A percentile compares a stretch with the other conserved stretches of the same genome.
These are phyloP conservation scores for Fraxinus sp. DNA, from an alignment of 305 asterid genomes.

Conservation along the genomic window DNA sequence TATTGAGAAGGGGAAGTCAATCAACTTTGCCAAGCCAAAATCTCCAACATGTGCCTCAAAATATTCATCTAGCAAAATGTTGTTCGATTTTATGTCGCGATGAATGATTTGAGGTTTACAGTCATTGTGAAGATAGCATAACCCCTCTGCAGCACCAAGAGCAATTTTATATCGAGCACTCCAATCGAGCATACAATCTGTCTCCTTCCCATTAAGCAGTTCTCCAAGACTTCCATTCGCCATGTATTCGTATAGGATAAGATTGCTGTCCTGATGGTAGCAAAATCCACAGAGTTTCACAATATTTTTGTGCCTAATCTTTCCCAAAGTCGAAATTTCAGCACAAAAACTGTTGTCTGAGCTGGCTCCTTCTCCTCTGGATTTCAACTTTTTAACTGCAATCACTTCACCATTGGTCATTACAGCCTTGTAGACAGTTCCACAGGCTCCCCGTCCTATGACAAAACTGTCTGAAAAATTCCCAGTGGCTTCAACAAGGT, in stretches of 20 bases:
- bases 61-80: constrained; percentile 67
- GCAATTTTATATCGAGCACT: constrained; percentile 62
- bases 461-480: constrained; percentile 57
- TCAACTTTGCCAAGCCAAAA: constrained; percentile 80
- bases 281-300: constrained; percentile 75
- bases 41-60: constrained; percentile 85
- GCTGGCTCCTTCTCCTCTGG: constrained; percentile 56
- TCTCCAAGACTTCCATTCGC: constrained; percentile 88
- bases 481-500: constrained; percentile 70
- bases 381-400: constrained; percentile 72
- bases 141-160: constrained; percentile 83
- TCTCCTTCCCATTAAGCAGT: constrained; percentile 48
- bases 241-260: constrained; percentile 78
- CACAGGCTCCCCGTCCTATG: constrained; percentile 83
- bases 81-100: constrained; percentile 81
- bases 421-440: constrained; percentile 73
- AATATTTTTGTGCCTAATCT: constrained; percentile 73
- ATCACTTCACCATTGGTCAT: constrained; percentile 64
- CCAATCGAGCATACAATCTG: constrained; percentile 55
- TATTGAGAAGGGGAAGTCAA: constrained; percentile 64
- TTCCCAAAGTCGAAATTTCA: constrained; percentile 80
- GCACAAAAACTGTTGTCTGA: constrained; percentile 73
- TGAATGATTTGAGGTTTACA: constrained; percentile 82
- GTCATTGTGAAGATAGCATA: constrained; percentile 72
- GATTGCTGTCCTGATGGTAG: constrained; percentile 71